These are phyloP conservation scores for Pyricularia sp. DNA, from an alignment of 2,329 filamentous ascomycete genomes.

Conservation along the genomic window DNA sequence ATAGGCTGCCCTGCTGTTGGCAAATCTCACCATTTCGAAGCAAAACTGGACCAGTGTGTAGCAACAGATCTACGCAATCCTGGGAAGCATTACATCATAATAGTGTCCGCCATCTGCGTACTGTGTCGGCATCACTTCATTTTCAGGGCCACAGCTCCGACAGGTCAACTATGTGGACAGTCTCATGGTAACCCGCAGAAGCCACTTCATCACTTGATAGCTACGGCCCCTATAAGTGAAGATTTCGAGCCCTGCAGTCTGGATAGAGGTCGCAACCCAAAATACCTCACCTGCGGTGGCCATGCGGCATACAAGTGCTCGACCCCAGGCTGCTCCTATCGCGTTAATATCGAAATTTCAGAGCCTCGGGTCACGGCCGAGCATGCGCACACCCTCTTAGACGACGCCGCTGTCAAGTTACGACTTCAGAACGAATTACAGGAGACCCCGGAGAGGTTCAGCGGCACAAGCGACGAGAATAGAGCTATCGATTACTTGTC, in stretches of 20 bases:
- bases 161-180: constrained; percentile 8
- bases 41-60: constrained; percentile 2
- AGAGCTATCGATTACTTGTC: constrained; percentile 29
- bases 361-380: constrained; percentile 33
- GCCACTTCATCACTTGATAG: constrained; percentile 18
- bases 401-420: constrained; percentile 31
- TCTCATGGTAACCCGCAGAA: constrained; percentile 7
- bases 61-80: not conserved
- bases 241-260: constrained; percentile 1
- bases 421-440: constrained; percentile 29
- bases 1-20: constrained; percentile 9
- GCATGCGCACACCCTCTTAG: constrained; percentile 34
- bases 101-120: constrained; percentile 20
- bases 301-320: constrained; percentile 31
- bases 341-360: constrained; percentile 37
- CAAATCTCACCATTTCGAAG: not conserved
- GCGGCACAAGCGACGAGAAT: constrained; percentile 23
- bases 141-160: constrained; percentile 15
- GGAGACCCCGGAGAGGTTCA: constrained; percentile 39
- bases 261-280: constrained; percentile 10
- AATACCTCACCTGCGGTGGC: constrained; percentile 29
- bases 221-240: constrained; percentile 2
- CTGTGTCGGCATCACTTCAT: constrained; percentile 23
- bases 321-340: constrained; percentile 28
- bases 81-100: constrained; percentile 2